phyloP scores from a whole-genome alignment of 2,329 filamentous ascomycete species.

The Cytospora paraplurivora region DNA sequence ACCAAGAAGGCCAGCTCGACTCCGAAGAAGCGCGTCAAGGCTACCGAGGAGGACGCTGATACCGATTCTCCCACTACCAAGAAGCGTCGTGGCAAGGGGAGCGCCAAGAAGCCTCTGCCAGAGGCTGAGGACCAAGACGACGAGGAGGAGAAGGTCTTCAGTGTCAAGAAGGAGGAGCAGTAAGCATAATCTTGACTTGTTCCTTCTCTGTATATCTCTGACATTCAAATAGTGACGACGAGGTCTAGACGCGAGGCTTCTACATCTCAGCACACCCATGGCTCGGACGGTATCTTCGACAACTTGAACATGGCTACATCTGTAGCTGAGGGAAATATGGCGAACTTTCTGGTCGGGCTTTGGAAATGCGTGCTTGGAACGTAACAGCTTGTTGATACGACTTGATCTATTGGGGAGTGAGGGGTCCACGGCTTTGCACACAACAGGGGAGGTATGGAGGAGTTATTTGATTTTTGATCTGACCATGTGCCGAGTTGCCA shows the following conservation, averaged over 20 bases:
- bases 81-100: neutral
- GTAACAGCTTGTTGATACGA: neutral
- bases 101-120: neutral
- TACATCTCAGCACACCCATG: neutral
- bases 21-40: slow-evolving; percentile 24
- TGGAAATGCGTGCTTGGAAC: neutral
- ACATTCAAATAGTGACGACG: slow-evolving; percentile 13
- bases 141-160: slow-evolving; percentile 1
- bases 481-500: neutral
- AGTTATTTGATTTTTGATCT: slow-evolving; percentile 1
- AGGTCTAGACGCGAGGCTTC: neutral
- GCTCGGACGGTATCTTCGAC: slow-evolving; percentile 2
- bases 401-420: neutral
- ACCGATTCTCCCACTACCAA: slow-evolving; percentile 6
- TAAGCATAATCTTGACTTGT: slow-evolving; percentile 1
- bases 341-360: slow-evolving; percentile 7
- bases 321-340: neutral
- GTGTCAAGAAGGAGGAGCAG: slow-evolving; percentile 19
- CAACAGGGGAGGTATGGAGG: neutral
- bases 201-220: too few species aligned
- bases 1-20: slow-evolving; percentile 28
- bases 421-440: neutral
- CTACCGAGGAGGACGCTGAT: neutral
- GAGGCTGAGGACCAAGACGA: neutral
- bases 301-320: slow-evolving; percentile 20